A percentile compares a stretch with the other conserved stretches of the same genome.
phyloP scores from a whole-genome alignment of 2,329 filamentous ascomycete species.

The Stagonosporopsis rhizophila region DNA sequence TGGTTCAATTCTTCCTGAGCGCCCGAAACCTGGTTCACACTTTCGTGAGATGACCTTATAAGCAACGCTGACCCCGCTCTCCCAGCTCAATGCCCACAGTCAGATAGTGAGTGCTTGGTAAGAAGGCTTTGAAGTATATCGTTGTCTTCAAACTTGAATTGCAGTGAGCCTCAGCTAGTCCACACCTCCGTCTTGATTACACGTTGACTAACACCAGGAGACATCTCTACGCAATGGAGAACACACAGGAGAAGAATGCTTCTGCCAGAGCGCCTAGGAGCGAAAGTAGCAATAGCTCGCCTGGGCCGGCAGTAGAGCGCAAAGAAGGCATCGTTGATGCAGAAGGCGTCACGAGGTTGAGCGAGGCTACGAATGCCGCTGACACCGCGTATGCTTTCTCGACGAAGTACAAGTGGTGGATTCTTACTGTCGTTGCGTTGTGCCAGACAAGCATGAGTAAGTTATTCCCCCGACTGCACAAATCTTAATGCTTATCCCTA shows the following conservation, averaged over 20 bases:
- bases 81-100: background rate
- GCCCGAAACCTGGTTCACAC: background rate
- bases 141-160: background rate
- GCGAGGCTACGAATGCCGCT: conserved; percentile 27
- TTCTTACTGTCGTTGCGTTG: conserved; percentile 60
- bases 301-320: background rate
- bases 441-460: conserved; percentile 60
- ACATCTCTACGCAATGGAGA: background rate
- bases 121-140: background rate
- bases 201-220: background rate
- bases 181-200: background rate
- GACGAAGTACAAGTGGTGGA: conserved; percentile 60
- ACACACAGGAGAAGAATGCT: background rate
- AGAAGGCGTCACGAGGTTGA: conserved; percentile 18
- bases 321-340: background rate
- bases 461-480: conserved; percentile 29
- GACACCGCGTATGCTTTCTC: conserved; percentile 56
- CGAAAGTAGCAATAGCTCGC: background rate
- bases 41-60: background rate
- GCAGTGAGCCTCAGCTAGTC: background rate
- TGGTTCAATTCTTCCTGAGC: background rate
- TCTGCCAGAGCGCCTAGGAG: background rate
- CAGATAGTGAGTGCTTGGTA: background rate
- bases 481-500: conserved; percentile 2
- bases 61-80: background rate